A percentile compares a stretch with the other conserved stretches of the same genome.
Evolutionary conservation across 2,329 filamentous ascomycete genomes (phyloP).

Genomic region (Aspergillus puulaauensis): DNA sequence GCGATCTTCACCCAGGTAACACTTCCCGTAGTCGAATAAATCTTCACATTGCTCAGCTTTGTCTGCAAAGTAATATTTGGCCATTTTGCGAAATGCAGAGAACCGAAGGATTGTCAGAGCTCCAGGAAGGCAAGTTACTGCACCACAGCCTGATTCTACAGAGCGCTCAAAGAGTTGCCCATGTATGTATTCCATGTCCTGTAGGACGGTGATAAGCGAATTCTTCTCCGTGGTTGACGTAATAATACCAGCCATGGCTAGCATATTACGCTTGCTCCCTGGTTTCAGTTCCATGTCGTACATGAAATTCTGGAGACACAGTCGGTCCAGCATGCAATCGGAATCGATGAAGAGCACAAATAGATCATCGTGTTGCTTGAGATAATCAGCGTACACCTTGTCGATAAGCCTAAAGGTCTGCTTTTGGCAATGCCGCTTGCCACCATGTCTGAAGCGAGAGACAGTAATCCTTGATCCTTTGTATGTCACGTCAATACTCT

Average conservation of each 20-base stretch:
- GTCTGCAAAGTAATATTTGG: constrained; percentile 97
- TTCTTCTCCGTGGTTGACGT: constrained; percentile 89
- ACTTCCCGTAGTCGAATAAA: constrained; percentile 94
- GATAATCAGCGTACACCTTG: constrained; percentile 83
- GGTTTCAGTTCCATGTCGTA: constrained; percentile 98
- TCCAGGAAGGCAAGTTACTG: constrained; percentile 91
- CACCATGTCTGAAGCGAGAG: constrained; percentile 88
- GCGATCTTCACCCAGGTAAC: constrained; percentile 89
- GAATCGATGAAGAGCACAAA: constrained; percentile 98
- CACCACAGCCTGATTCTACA: constrained; percentile 89
- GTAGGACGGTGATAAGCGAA: constrained; percentile 84
- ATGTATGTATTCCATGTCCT: constrained; percentile 98
- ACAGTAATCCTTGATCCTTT: constrained; percentile 81
- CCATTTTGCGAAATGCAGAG: constrained; percentile 94
- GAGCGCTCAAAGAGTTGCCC: constrained; percentile 95
- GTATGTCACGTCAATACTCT: constrained; percentile 87
- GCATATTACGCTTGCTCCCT: constrained; percentile 85
- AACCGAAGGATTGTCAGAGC: constrained; percentile 95
- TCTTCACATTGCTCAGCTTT: constrained; percentile 95
- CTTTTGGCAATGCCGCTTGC: constrained; percentile 93
- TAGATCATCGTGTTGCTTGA: constrained; percentile 83
- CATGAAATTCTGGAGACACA: constrained; percentile 95
- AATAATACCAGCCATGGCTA: constrained; percentile 97
- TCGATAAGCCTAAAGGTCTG: constrained; percentile 90
- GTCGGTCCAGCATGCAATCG: constrained; percentile 87